Percentiles rank a stretch among this genome's conserved stretches.
Conservation (phyloP, 1,139 yeast species). For the Yamadazyma diospyri region DNA sequence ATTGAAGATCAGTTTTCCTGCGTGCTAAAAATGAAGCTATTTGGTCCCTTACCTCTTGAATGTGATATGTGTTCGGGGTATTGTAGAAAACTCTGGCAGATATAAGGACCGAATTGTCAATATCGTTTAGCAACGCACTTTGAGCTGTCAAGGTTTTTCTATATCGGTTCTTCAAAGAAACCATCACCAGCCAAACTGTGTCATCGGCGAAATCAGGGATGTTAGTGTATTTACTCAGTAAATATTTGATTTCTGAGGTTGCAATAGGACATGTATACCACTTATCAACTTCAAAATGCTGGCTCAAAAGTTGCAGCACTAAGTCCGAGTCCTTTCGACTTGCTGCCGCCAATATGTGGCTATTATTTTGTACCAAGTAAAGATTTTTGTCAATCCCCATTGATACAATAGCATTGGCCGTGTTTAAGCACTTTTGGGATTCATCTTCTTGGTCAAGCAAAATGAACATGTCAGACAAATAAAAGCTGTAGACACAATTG, state of each 20-base stretch:
- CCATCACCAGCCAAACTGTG: constrained; percentile 2
- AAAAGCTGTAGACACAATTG: constrained; percentile 22
- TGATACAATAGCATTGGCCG: constrained; percentile 7
- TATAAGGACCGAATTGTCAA: constrained; percentile 2
- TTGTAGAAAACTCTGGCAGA: constrained; percentile 1
- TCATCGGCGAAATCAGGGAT: background rate
- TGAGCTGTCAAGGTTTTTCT: background rate
- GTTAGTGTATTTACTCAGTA: constrained; percentile 1
- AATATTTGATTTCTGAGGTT: constrained; percentile 2
- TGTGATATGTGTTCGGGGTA: background rate
- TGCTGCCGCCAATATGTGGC: constrained; percentile 5
- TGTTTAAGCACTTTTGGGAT: constrained; percentile 3
- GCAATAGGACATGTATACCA: background rate
- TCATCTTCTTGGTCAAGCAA: constrained; percentile 10
- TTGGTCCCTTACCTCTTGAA: background rate
- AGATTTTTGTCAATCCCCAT: constrained; percentile 7
- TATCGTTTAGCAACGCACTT: constrained; percentile 1
- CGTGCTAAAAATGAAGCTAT: background rate
- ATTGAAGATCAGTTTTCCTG: background rate
- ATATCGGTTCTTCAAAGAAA: constrained; percentile 1
- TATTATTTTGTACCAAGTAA: constrained; percentile 3
- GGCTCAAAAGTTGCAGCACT: background rate
- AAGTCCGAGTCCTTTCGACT: background rate
- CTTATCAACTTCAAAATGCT: background rate
- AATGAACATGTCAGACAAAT: constrained; percentile 17